phyloP scores from a whole-genome alignment of 2,329 filamentous ascomycete species.

The Sporothrix brasiliensis region DNA sequence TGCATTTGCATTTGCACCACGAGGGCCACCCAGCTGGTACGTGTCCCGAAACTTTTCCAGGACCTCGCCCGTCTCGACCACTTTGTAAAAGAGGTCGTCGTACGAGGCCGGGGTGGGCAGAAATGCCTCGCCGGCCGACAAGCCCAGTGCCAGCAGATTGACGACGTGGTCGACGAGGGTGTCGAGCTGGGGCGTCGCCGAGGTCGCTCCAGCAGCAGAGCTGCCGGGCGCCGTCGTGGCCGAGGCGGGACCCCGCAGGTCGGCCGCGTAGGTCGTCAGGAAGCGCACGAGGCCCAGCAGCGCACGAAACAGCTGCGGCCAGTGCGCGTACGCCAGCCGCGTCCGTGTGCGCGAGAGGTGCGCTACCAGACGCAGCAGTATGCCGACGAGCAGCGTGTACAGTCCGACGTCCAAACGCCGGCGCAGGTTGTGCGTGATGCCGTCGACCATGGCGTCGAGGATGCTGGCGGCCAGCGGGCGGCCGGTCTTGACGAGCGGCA shows the following conservation, averaged over 20 bases:
- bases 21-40: conserved; percentile 57
- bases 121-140: conserved; percentile 88
- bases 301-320: conserved; percentile 91
- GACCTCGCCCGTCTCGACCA: conserved; percentile 86
- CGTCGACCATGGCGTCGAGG: conserved; percentile 85
- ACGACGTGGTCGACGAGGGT: conserved; percentile 76
- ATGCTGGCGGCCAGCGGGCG: conserved; percentile 74
- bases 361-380: conserved; percentile 79
- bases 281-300: conserved; percentile 88
- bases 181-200: conserved; percentile 65
- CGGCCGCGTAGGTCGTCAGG: conserved; percentile 79
- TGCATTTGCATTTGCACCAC: no score
- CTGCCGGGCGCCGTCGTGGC: not conserved
- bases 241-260: conserved; percentile 58
- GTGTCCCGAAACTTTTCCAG: conserved; percentile 79
- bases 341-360: conserved; percentile 81
- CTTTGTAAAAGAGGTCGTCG: conserved; percentile 97
- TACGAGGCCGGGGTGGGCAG: conserved; percentile 84
- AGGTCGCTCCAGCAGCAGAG: not conserved
- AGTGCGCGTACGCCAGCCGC: conserved; percentile 80
- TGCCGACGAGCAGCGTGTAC: conserved; percentile 79
- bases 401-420: conserved; percentile 81
- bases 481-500: conserved; percentile 73
- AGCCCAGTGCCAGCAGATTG: conserved; percentile 78
- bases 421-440: conserved; percentile 90